Percentiles rank a stretch among this genome's conserved stretches.
These are phyloP conservation scores for Aureobasidium sp. DNA, from an alignment of 2,329 filamentous ascomycete species.

Conservation along the genomic window DNA sequence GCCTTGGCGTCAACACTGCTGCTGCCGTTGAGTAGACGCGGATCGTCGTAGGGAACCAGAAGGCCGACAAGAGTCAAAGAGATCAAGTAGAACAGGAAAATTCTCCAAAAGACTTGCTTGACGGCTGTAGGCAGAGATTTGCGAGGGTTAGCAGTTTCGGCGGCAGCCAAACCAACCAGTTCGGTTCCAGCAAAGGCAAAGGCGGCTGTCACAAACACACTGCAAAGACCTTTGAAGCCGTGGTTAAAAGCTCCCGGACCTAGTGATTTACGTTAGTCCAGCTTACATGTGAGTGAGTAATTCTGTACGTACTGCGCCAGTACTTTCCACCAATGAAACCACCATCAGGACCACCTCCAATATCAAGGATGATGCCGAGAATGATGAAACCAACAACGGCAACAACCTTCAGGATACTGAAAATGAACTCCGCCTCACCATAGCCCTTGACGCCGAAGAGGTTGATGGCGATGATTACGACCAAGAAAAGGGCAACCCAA, in stretches of 20 bases:
- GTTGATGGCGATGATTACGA: slow-evolving; percentile 71
- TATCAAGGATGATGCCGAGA: slow-evolving; percentile 77
- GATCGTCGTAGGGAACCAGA: slow-evolving; percentile 66
- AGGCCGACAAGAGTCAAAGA: slow-evolving; percentile 74
- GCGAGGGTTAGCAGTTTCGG: slow-evolving; percentile 69
- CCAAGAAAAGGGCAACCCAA: slow-evolving; percentile 75
- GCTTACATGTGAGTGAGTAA: slow-evolving; percentile 48
- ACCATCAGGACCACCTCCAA: slow-evolving; percentile 60
- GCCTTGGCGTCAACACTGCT: slow-evolving; percentile 60
- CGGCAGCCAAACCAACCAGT: slow-evolving; percentile 66
- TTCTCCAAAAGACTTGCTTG: slow-evolving; percentile 94
- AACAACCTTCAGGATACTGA: slow-evolving; percentile 76
- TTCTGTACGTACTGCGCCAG: slow-evolving; percentile 16
- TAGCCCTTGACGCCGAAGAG: slow-evolving; percentile 82
- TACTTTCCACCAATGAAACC: slow-evolving; percentile 73
- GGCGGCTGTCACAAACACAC: slow-evolving; percentile 66
- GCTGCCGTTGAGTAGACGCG: slow-evolving; percentile 50
- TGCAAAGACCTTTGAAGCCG: slow-evolving; percentile 75
- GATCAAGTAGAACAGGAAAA: slow-evolving; percentile 70
- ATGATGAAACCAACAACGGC: slow-evolving; percentile 86
- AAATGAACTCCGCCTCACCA: slow-evolving; percentile 82
- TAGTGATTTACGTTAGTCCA: slow-evolving; percentile 46
- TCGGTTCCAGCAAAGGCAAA: slow-evolving; percentile 72
- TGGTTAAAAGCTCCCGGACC: slow-evolving; percentile 77
- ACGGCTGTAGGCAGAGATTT: slow-evolving; percentile 79